Conservation (phyloP, 2,329 filamentous ascomycete species). For the Talaromyces pinophilus region DNA sequence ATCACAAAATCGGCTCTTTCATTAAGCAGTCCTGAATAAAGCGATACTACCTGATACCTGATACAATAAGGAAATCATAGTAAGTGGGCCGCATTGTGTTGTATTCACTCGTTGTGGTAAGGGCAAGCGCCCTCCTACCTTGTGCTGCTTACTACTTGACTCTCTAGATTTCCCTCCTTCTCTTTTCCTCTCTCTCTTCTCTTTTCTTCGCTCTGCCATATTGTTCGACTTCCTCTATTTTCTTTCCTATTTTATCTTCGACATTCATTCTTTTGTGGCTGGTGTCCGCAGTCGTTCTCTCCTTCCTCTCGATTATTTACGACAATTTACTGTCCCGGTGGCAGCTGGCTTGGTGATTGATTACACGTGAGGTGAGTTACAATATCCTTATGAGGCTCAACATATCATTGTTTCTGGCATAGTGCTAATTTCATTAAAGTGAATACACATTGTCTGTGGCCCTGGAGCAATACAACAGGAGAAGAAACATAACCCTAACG, state of each 20-base stretch:
- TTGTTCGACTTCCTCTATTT: neutral
- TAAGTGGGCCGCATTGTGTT: conserved; percentile 9
- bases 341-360: conserved; percentile 9
- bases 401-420: neutral
- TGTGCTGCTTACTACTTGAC: conserved; percentile 16
- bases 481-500: neutral
- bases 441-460: neutral
- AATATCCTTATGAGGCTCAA: neutral
- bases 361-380: conserved; percentile 6
- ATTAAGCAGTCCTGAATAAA: neutral
- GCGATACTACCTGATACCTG: neutral
- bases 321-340: conserved; percentile 18
- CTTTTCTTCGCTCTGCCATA: neutral
- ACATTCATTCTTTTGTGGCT: conserved; percentile 20
- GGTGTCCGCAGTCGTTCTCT: conserved; percentile 20
- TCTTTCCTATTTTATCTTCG: neutral
- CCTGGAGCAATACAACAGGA: neutral
- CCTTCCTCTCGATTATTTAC: conserved; percentile 10
- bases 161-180: neutral
- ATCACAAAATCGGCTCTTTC: neutral
- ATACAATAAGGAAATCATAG: neutral
- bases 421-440: neutral
- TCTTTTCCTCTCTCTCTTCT: neutral
- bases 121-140: conserved; percentile 1
- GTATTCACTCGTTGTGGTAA: neutral